Evolutionary conservation across 768 basidiomycete genomes (phyloP), one percentile per base, ranked within the genome.

Genomic region (Amanita jacksonii): DNA sequence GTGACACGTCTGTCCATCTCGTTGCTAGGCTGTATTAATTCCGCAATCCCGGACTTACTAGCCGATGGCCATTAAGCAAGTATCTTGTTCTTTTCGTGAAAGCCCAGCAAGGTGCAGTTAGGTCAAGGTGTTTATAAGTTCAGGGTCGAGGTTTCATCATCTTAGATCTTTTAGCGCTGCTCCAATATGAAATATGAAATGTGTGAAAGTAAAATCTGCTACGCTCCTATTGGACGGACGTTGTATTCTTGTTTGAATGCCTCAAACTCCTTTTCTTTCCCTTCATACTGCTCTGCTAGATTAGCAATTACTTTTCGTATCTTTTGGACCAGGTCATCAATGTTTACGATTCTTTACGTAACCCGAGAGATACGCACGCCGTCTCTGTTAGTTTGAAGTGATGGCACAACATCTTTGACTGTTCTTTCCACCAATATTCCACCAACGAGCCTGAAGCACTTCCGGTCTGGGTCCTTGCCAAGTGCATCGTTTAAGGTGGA

Each of bases 381-480:
- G 56, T 91, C 83, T 40, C 77, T 71, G 55, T 92, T 97, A n/a
- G 82, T 88, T 61, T 87, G 77, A 34, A 99, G 65, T 22, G 85
- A 80, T 28, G 96, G 94, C 28, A 87, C 81, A 39, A 98, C 89
- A 52, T 98, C 94, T 58, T 85, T 81, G 36, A 98, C 96, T 2
- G 93, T 97, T 37, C 93, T 75, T 60, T 98, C 92, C 22, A 98
- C 94, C 12, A 99, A 74, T 5, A 96, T 83, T 22, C 94, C 94
- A 4, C 96, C 96, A 51, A 99, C 85, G 52, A 98, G 72, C 42
- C 94, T 81, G 67, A 97, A 99, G 64, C 96, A 98, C 67, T 90
- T 92, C 46, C 96, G 81, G 62, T 81, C 74, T 13, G 94, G 92
- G 47, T 93, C 86, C 47, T 79, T 76, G n/a, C 68, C 70, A 30